Percentiles rank a stretch among this genome's conserved stretches.
Conservation (phyloP, 129 eudicot species). For the Lactuca saligna region DNA sequence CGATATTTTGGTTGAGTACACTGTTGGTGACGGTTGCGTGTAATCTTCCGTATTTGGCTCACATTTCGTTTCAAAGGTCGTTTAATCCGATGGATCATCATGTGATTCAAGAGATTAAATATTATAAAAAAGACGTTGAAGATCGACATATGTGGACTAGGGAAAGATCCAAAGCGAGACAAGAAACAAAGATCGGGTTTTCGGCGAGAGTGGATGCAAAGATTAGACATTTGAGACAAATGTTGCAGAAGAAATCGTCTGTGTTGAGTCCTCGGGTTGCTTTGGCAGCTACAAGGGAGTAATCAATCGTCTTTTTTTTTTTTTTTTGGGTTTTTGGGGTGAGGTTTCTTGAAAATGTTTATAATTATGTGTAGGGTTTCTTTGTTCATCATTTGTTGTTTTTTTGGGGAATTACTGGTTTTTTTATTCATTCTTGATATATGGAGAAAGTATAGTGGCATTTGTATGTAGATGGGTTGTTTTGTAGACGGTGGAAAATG, state of each 20-base stretch:
- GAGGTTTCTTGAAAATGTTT: conserved; percentile 17
- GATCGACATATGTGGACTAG: conserved; percentile 80
- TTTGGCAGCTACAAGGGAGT: conserved; percentile 26
- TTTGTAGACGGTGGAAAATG: conserved; percentile 18
- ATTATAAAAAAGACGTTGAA: conserved; percentile 69
- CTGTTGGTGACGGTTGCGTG: conserved; percentile 70
- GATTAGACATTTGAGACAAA: conserved; percentile 65
- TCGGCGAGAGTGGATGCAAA: conserved; percentile 84
- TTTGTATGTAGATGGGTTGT: conserved; percentile 21
- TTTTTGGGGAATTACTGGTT: conserved; percentile 2
- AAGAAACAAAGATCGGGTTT: conserved; percentile 79
- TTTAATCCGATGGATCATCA: conserved; percentile 96
- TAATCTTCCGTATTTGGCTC: conserved; percentile 78
- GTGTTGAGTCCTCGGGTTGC: conserved; percentile 39
- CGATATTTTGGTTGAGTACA: conserved; percentile 77
- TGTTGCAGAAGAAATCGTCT: conserved; percentile 63
- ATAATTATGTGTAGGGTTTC: conserved; percentile 37
- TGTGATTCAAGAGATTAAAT: conserved; percentile 90
- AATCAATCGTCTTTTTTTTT: neutral
- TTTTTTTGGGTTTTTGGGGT: neutral
- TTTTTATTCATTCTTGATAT: conserved; percentile 28
- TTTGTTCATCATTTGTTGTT: conserved; percentile 1
- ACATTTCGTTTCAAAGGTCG: conserved; percentile 74
- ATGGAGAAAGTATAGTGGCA: conserved; percentile 26
- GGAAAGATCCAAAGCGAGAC: conserved; percentile 75